Base-by-base conservation (phyloP, 176 grass and related monocot species). In the Oryza glumipatula region DNA sequence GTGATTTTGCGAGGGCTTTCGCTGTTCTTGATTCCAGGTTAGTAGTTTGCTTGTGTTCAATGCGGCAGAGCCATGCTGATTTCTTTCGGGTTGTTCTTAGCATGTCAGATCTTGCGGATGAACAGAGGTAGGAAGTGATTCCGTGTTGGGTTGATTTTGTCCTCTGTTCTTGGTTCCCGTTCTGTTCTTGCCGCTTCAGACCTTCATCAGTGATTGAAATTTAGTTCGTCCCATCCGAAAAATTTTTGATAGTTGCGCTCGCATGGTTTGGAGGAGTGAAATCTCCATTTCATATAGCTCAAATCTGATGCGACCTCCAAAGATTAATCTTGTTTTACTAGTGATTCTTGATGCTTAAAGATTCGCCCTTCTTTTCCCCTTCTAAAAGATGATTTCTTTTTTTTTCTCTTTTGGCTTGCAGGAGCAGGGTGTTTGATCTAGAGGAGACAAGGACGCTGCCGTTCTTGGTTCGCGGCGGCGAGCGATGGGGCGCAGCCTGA, bases 401-500 rank as follows among this genome's bases (percentile, higher is more conserved):
- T 32, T 32, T 67, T 38, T 19, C 1, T 24, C 54, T 32, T 46
- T 32, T 26, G 7, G 47, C 41, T 43, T 6, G 16, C 21, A 58
- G 83, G 78, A 47, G 8, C 23, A 73, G 19, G 13, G 5, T 9
- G 47, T 22, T 66, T 66, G 67, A 38, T 43, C 15, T 54, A 6
- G 10, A 52, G 67, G 13, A 2, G 60, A 26, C 14, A 7, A 72
- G 51, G 46, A 44, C 44, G 58, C 83, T 6, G 67, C 46, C 9
- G 39, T 38, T 19, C 45, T 6, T 60, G 83, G 21, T 22, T 72
- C 17, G 7, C 14, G 24, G 43, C 22, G 6, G 13, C 6, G 43
- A 24, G 2, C 11, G 24, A 95, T 98, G 96, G 93, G 88, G 2
- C 83, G 93, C 41, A 98, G 89, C 83, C 86, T 90, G 30, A 98